Evolutionary conservation across 768 basidiomycete genomes (phyloP).

Genomic region (Amanita thiersii): DNA sequence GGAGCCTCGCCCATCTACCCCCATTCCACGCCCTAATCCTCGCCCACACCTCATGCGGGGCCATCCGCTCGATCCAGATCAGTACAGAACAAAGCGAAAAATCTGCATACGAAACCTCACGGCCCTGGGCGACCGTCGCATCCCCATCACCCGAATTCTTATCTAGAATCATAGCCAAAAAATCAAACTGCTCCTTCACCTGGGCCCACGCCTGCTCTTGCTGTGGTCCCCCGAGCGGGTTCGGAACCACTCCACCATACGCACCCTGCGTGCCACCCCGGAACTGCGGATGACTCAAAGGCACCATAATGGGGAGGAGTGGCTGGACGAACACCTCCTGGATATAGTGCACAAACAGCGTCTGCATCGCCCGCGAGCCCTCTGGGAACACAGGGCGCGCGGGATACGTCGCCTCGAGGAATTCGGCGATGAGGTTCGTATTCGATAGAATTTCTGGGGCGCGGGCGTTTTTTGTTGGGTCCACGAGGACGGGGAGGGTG

Average conservation of each 20-base stretch:
- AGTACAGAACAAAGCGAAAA: slow-evolving; percentile 66
- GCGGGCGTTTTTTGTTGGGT: slow-evolving; percentile 37
- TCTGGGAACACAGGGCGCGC: slow-evolving; percentile 66
- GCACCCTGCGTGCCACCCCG: slow-evolving; percentile 11
- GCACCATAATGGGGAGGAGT: slow-evolving; percentile 62
- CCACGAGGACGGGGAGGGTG: slow-evolving; percentile 62
- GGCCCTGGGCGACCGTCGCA: slow-evolving; percentile 56
- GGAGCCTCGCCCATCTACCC: slow-evolving; percentile 58
- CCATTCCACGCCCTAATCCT: slow-evolving; percentile 62
- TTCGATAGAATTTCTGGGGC: slow-evolving; percentile 50
- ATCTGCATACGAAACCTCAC: slow-evolving; percentile 63
- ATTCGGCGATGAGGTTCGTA: slow-evolving; percentile 57
- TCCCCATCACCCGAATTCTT: slow-evolving; percentile 60
- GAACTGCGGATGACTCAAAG: slow-evolving; percentile 55
- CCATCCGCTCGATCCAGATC: slow-evolving; percentile 68
- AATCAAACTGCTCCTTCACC: slow-evolving; percentile 60
- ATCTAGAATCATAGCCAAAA: slow-evolving; percentile 56
- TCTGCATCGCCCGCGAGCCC: slow-evolving; percentile 59
- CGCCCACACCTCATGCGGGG: slow-evolving; percentile 68
- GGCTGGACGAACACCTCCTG: slow-evolving; percentile 60
- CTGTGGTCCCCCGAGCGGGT: slow-evolving; percentile 28
- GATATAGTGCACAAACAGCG: slow-evolving; percentile 63
- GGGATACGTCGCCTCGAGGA: slow-evolving; percentile 61
- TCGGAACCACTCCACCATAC: slow-evolving; percentile 1
- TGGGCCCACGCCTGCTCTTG: slow-evolving; percentile 58